A percentile compares a stretch with the other conserved stretches of the same genome.
Conservation (phyloP, 2,329 filamentous ascomycete species). For the Aspergillus versicolor region DNA sequence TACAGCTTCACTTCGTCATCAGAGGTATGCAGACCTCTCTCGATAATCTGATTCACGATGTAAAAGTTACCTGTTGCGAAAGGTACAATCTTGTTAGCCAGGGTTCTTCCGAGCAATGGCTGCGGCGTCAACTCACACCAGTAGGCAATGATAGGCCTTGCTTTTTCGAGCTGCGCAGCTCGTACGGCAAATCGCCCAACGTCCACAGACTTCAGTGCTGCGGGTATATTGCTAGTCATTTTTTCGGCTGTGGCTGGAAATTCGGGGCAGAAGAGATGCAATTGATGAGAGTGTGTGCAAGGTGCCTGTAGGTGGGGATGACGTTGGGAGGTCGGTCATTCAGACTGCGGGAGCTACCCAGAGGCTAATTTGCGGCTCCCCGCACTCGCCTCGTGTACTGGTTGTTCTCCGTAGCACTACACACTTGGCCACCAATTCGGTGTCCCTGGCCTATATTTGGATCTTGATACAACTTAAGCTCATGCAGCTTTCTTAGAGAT, state of each 20-base stretch:
- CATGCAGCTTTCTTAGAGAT: too few relatives aligned
- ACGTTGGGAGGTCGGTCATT: conserved; percentile 20
- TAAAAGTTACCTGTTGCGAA: conserved; percentile 72
- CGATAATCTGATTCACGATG: conserved; percentile 88
- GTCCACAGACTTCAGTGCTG: conserved; percentile 74
- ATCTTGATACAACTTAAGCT: too few relatives aligned
- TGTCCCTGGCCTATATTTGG: too few relatives aligned
- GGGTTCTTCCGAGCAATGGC: not conserved
- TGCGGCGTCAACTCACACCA: conserved; percentile 70
- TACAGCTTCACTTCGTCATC: conserved; percentile 78
- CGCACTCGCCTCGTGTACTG: not conserved
- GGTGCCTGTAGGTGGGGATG: conserved; percentile 18
- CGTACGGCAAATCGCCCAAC: conserved; percentile 80
- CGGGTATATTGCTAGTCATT: conserved; percentile 73
- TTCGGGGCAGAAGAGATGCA: not conserved
- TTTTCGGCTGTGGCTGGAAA: not conserved
- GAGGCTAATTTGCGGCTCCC: conserved; percentile 3
- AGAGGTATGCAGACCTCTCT: conserved; percentile 72
- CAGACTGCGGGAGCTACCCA: not conserved
- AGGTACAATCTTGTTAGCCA: conserved; percentile 18
- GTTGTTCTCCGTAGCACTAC: too few relatives aligned
- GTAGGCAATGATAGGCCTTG: conserved; percentile 87
- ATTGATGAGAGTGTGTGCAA: not conserved
- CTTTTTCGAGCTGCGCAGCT: conserved; percentile 77
- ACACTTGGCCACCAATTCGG: too few relatives aligned